These are phyloP conservation scores for Podospora fimiseda DNA, from an alignment of 495 filamentous ascomycete genomes.

Conservation along the genomic window DNA sequence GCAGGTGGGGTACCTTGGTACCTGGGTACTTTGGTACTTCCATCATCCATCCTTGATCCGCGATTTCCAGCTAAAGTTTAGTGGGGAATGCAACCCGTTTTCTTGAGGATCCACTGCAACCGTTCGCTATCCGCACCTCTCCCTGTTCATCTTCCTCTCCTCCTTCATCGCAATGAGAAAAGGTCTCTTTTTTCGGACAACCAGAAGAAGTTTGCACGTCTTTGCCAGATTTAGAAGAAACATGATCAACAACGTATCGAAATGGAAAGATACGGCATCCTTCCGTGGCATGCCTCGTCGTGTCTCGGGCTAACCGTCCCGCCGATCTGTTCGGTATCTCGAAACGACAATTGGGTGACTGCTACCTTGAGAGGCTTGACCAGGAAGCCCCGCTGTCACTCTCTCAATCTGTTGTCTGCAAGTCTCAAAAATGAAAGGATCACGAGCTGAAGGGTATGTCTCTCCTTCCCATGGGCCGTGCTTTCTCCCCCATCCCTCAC, in stretches of 20 bases:
- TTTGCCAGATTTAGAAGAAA: too few relatives aligned
- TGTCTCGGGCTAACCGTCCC: constrained; percentile 7
- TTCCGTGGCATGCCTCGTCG: neutral
- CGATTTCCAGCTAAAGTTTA: neutral
- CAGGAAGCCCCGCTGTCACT: too few relatives aligned
- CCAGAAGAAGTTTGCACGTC: too few relatives aligned
- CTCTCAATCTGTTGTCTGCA: too few relatives aligned
- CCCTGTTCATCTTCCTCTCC: neutral
- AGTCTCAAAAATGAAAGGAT: neutral
- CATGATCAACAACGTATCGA: neutral
- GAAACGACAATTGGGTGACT: constrained; percentile 2
- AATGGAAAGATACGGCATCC: neutral
- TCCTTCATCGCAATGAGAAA: neutral
- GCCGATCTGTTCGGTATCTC: constrained; percentile 4
- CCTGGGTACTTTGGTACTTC: too few relatives aligned
- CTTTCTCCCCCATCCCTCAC: too few relatives aligned
- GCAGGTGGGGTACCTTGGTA: neutral
- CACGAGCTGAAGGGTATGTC: neutral
- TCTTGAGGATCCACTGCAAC: neutral
- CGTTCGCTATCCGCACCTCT: neutral
- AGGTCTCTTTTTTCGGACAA: too few relatives aligned
- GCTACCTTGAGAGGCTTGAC: neutral
- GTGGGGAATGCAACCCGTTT: neutral
- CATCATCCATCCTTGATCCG: neutral
- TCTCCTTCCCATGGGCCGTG: neutral